Evolutionary conservation across 2,329 filamentous ascomycete species (phyloP), one percentile per base, ranked within the genome.

Genomic region (Parastagonospora nodorum): DNA sequence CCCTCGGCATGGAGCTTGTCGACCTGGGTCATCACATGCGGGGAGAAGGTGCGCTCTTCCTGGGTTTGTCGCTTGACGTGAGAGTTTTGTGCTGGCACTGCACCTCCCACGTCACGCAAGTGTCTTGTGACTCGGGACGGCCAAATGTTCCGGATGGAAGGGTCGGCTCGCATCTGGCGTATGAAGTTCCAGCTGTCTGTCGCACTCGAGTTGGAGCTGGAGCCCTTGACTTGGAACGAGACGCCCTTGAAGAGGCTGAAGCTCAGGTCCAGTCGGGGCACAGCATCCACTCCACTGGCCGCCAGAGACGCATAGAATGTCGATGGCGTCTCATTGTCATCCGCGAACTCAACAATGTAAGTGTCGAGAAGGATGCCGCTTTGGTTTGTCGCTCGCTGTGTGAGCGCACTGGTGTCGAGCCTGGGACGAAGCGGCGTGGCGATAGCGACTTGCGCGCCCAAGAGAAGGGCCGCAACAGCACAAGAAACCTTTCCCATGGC

Each of bases 1-100:
- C 78, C 78, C 29, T 72, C 65, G 4, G 68, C 73, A 10, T 75
- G 75, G n/a, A 80, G 67, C 42, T 60, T 63, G 31, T 73, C 66
- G 7, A 73, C 61, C 14, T 71, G 67, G 8, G 67, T 70, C 63
- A 69, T 67, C 14, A 70, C 57, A 42, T 73, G 70, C 2, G 69
- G 55, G 2, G 68, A 68, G 52, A 68, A 71, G 16, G 44, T 44
- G 19, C 36, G 16, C 24, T 54, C 40, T 9, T 41, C 19, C 15
- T 37, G 14, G 12, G 30, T 39, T 40, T 55, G 58, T 6, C 49
- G 51, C 31, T 57, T 61, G 42, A 46, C 8, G 45, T 10, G 56
- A 16, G 38, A 15, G 4, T 45, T 27, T 14, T 37, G 30, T 41
- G 40, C 19, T 11, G 37, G 39, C 24, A 27, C 19, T 28, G 39